Conservation (phyloP, 495 filamentous ascomycete genomes). For the Xylaria curta region DNA sequence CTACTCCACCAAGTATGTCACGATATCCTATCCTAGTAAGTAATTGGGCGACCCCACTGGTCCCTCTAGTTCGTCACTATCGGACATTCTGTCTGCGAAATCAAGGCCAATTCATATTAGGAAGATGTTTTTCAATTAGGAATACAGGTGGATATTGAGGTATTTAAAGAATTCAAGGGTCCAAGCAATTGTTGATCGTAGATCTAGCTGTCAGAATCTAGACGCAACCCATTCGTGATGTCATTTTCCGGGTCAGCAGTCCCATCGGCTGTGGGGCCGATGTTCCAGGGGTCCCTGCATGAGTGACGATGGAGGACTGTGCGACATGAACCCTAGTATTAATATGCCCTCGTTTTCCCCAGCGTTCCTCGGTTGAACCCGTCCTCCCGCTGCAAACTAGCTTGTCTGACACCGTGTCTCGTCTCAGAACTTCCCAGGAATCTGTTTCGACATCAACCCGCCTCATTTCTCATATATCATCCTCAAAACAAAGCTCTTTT, state of each 20-base stretch:
- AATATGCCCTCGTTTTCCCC: conserved; percentile 4
- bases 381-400: not conserved
- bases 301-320: not conserved
- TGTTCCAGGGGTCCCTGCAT: conserved; percentile 1
- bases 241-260: conserved; percentile 11
- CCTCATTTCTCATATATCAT: not conserved
- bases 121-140: not conserved
- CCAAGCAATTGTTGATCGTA: not conserved
- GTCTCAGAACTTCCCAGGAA: not conserved
- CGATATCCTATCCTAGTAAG: not conserved
- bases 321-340: not conserved
- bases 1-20: conserved; percentile 6
- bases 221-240: not conserved
- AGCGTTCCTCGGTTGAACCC: not conserved
- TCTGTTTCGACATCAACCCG: not conserved
- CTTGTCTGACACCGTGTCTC: conserved; percentile 11
- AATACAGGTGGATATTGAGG: not conserved
- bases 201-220: not conserved
- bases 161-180: not conserved
- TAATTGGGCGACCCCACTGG: not conserved
- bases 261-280: not conserved
- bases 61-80: not conserved
- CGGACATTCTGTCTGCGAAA: not conserved
- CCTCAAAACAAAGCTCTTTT: not conserved
- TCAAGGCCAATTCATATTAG: not conserved